Evolutionary conservation across 768 basidiomycete species (phyloP).

Genomic region (Favolaschia claudopus): DNA sequence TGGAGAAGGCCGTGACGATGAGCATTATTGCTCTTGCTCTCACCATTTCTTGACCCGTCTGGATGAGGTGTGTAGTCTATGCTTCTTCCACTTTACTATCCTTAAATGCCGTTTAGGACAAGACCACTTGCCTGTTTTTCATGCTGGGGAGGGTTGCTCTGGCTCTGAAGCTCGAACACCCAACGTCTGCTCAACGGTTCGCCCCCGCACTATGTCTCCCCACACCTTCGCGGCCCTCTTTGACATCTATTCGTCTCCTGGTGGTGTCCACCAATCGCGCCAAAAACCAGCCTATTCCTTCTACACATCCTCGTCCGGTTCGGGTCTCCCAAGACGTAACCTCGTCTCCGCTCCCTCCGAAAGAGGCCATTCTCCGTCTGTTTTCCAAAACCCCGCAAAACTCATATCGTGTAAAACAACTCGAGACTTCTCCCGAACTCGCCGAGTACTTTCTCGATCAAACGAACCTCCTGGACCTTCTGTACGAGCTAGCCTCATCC

Average conservation of each 20-base stretch:
- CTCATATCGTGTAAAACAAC: neutral
- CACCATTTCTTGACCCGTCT: too few relatives aligned
- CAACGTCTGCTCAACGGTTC: constrained; percentile 7
- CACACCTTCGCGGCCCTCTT: constrained; percentile 28
- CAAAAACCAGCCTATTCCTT: neutral
- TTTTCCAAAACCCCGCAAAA: constrained; percentile 14
- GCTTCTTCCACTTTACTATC: neutral
- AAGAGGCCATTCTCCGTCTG: constrained; percentile 3
- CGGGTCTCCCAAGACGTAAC: neutral
- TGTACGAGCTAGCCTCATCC: constrained; percentile 42
- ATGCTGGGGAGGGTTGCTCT: constrained; percentile 74
- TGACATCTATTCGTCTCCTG: constrained; percentile 21
- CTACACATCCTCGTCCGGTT: neutral
- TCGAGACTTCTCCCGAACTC: constrained; percentile 4
- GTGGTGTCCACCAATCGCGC: constrained; percentile 7
- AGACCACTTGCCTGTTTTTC: constrained; percentile 76
- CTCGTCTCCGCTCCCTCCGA: neutral
- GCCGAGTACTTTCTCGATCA: constrained; percentile 37
- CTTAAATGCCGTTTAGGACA: constrained; percentile 38
- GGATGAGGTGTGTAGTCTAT: neutral
- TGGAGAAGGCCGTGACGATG: too few relatives aligned
- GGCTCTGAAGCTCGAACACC: constrained; percentile 50
- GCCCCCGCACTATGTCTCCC: constrained; percentile 28
- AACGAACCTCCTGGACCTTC: constrained; percentile 40
- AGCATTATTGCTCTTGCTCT: too few relatives aligned